Evolutionary conservation across 2,329 filamentous ascomycete genomes (phyloP).

Genomic region (Aspergillus intermedius): DNA sequence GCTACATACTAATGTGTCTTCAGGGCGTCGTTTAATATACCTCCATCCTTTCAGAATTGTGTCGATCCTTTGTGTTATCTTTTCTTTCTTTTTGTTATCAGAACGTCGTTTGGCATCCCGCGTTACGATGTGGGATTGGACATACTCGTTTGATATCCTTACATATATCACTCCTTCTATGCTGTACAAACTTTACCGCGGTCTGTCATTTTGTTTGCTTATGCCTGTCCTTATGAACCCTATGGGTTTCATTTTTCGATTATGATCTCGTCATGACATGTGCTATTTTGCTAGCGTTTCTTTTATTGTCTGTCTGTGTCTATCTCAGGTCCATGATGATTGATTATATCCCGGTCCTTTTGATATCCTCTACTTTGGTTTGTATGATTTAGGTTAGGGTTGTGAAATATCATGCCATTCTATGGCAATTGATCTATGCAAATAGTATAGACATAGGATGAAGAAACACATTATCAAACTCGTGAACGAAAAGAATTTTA

Average conservation of each 20-base stretch:
- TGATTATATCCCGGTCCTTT: no score
- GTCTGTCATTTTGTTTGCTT: neutral
- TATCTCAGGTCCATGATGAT: neutral
- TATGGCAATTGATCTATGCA: no score
- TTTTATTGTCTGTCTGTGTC: neutral
- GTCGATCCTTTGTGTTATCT: neutral
- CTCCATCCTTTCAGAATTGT: neutral
- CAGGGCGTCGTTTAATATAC: no score
- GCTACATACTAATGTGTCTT: no score
- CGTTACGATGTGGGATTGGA: neutral
- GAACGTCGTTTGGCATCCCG: no score
- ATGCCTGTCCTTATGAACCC: neutral
- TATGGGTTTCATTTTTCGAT: neutral
- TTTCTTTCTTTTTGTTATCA: neutral
- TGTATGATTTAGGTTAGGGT: no score
- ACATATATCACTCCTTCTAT: neutral
- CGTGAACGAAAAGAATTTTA: no score
- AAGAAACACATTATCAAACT: no score
- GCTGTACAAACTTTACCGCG: neutral
- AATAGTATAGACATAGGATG: no score
- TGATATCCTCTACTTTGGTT: no score
- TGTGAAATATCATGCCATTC: no score
- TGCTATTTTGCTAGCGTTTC: neutral
- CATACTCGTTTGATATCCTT: neutral
- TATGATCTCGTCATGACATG: neutral